Base-by-base conservation (phyloP, 176 grass and related monocot species). In the Aegilops bicornis region DNA sequence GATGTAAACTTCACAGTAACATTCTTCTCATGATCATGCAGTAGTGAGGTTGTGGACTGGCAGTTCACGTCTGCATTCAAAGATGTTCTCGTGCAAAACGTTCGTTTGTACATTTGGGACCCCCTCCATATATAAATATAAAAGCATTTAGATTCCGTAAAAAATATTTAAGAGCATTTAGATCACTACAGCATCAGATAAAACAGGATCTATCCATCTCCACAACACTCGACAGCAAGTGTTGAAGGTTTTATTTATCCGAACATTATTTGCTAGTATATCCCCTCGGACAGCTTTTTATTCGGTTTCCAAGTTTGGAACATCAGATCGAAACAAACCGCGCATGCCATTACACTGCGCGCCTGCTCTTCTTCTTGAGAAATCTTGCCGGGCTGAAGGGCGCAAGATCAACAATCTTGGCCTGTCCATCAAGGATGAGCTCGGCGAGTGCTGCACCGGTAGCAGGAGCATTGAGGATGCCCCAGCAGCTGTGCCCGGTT, bases 401-500 rank as follows among this genome's bases (percentile, higher is more conserved):
- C 14, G 85, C 83, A 47, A 98, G 88, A 59, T 96, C 86, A 3
- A 92, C 90, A 10, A 74, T 96, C 64, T 78, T 89, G 0, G 91
- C 68, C 14, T 86, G 59, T 3, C 92, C 96, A 11, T 98, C 92
- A 14, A 98, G 87, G 79, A 98, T 96, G 83, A 98, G 90, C 71
- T 96, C 96, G 0, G 93, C 88, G 0, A 98, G 91, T 0, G 92
- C 85, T 0, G 96, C 92, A 7, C 93, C 96, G 7, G 96, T 98
- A 62, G 85, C 96, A 0, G 92, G 96, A 80, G 79, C 97, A 80
- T 96, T 96, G 30, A 98, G 93, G 69, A 96, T 98, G 1, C 94
- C 90, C 97, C 96, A 98, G 88, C 92, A 96, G 87, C 82, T 96
- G 81, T 98, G 97, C 16, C 97, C 93, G 0, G 93, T 98, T 22